A percentile compares a stretch with the other conserved stretches of the same genome.
phyloP scores from a whole-genome alignment of 441 rosid genomes.

The Corymbia calophylla region DNA sequence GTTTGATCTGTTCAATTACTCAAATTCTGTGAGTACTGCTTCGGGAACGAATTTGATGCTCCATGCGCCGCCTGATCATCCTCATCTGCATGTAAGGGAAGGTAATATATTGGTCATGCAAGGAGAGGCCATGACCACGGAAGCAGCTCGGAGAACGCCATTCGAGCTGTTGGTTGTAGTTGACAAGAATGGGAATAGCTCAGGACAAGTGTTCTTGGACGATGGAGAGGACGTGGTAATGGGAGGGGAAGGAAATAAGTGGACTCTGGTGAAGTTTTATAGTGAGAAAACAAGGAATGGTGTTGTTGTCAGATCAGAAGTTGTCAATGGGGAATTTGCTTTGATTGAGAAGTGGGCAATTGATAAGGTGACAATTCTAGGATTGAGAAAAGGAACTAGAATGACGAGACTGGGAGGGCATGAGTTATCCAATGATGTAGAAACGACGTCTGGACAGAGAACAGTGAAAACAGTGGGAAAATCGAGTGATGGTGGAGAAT shows the following conservation, averaged over 20 bases:
- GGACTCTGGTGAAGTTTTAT: constrained; percentile 45
- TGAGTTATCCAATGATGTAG: not conserved
- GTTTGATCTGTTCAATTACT: constrained; percentile 6
- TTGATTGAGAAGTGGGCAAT: constrained; percentile 39
- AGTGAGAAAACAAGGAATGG: constrained; percentile 13
- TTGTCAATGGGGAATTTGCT: constrained; percentile 48
- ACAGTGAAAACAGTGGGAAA: not conserved
- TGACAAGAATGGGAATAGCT: constrained; percentile 22
- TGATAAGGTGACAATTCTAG: constrained; percentile 44
- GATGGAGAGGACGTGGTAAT: constrained; percentile 49
- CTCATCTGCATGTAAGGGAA: constrained; percentile 53
- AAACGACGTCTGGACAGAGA: not conserved
- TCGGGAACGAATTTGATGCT: constrained; percentile 33
- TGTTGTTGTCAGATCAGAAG: constrained; percentile 28
- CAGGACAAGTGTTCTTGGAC: constrained; percentile 60
- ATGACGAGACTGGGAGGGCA: not conserved
- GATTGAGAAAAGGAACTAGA: constrained; percentile 20
- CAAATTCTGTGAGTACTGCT: not conserved
- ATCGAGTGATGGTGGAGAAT: not conserved
- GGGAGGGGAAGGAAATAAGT: constrained; percentile 38
- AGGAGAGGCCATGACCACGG: constrained; percentile 64
- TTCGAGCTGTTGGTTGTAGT: constrained; percentile 50
- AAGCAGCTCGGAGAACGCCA: constrained; percentile 42
- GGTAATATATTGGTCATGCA: constrained; percentile 71
- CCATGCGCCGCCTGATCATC: constrained; percentile 40